Percentiles rank a stretch among this genome's conserved stretches.
These are phyloP conservation scores for Xylaria flabelliformis DNA, from an alignment of 495 filamentous ascomycete species.

Conservation along the genomic window DNA sequence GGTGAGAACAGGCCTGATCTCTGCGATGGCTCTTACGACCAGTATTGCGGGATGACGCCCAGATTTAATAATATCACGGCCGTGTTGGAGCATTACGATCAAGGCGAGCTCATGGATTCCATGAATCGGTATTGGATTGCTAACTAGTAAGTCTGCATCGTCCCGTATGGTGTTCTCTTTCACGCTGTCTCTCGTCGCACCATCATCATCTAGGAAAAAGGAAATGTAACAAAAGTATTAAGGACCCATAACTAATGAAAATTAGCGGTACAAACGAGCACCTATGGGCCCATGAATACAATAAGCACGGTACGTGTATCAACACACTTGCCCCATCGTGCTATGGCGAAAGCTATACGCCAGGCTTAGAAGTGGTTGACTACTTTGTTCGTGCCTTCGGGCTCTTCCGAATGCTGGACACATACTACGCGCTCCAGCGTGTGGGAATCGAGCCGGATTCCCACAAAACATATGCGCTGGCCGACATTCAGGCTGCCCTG, in stretches of 20 bases:
- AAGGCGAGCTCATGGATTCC: constrained; percentile 66
- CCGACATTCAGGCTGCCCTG: constrained; percentile 69
- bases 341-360: constrained; percentile 66
- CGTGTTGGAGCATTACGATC: constrained; percentile 67
- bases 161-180: background rate
- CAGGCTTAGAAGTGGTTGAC: constrained; percentile 65
- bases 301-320: constrained; percentile 81
- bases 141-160: constrained; percentile 41
- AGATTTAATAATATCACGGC: constrained; percentile 73
- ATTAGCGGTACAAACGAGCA: constrained; percentile 63
- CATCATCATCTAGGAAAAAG: background rate
- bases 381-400: constrained; percentile 65
- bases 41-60: constrained; percentile 72
- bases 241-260: background rate
- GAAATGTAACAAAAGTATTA: background rate
- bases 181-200: background rate
- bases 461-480: constrained; percentile 67
- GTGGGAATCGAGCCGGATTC: constrained; percentile 69
- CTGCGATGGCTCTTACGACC: constrained; percentile 81
- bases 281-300: constrained; percentile 89
- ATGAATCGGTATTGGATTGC: constrained; percentile 83
- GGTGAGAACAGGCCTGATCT: constrained; percentile 69
- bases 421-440: constrained; percentile 61
- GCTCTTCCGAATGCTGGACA: constrained; percentile 65
- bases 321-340: constrained; percentile 74